Base-by-base conservation (phyloP, 345 rosid genomes). In the Abelmoschus esculentus region DNA sequence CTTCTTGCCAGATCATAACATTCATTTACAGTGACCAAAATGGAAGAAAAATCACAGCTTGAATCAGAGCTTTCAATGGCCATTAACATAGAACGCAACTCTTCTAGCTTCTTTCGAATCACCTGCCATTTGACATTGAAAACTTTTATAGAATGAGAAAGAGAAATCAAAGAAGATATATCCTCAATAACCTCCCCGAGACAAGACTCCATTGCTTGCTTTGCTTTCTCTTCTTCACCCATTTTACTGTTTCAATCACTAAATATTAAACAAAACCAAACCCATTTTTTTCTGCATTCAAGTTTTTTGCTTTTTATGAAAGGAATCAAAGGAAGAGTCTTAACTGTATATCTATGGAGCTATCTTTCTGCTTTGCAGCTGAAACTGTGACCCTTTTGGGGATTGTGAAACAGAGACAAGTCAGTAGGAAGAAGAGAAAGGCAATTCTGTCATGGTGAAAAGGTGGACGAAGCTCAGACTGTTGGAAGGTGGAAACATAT, bases 1-100 rank as follows among this genome's bases (percentile, higher is more conserved):
- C 85, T 77, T 56, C 86, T 77, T 10, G 95, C 97, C 50, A 89
- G 93, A 78, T 83, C 88, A 75, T 53, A 72, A 47, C 91, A 83
- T 59, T 84, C 87, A 17, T 70, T 75, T 15, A 80, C 77, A 8
- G 95, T 79, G 52, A 29, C 73, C 34, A 81, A 64, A 9, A 86
- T 73, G 49, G 85, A 83, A 22, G 26, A 22, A 22, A 22, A 22
- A 22, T 22, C 26, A 22, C 26, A 22, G 26, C 26, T 22, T 22
- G 26, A 22, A 22, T 22, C 26, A 22, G 26, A 22, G 26, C 26
- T 22, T 22, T 1, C 26, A 22, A 22, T 22, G 26, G 26, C 26
- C 26, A 22, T 22, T 22, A 22, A 22, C 26, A 22, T 22, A 22
- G 26, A 22, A 0, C 26, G 26, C 26, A 22, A 22, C 26, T 22